Evolutionary conservation across 2,329 filamentous ascomycete species (phyloP).

Genomic region (Epichloe glyceriae): DNA sequence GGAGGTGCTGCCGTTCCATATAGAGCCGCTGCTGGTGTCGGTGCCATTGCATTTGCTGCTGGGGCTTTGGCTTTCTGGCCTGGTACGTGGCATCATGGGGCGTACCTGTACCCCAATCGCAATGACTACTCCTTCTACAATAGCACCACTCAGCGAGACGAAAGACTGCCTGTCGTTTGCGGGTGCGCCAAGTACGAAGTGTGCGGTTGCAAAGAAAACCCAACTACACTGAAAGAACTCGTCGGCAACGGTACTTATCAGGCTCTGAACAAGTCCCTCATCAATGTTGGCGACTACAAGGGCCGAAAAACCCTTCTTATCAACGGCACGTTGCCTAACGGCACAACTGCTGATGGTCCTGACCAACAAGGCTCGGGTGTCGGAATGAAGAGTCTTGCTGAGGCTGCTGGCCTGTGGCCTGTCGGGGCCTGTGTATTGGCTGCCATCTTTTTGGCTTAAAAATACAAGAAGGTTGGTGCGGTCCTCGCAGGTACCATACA

Average conservation of each 20-base stretch:
- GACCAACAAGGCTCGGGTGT: constrained; percentile 18
- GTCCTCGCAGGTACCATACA: neutral
- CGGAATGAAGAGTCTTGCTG: constrained; percentile 19
- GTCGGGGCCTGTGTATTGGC: constrained; percentile 29
- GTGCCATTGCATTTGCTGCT: constrained; percentile 37
- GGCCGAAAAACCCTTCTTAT: constrained; percentile 46
- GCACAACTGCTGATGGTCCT: constrained; percentile 35
- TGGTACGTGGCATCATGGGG: constrained; percentile 50
- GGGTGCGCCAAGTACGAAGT: constrained; percentile 36
- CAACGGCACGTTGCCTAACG: constrained; percentile 64
- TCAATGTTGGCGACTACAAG: constrained; percentile 38
- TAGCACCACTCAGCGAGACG: constrained; percentile 27
- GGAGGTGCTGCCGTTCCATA: constrained; percentile 54
- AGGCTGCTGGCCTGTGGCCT: constrained; percentile 37
- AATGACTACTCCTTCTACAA: constrained; percentile 37
- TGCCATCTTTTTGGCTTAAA: constrained; percentile 30
- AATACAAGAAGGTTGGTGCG: neutral
- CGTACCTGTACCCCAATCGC: constrained; percentile 42
- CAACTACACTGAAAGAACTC: constrained; percentile 40
- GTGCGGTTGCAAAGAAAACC: constrained; percentile 60
- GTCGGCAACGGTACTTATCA: constrained; percentile 52
- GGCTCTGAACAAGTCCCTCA: constrained; percentile 45
- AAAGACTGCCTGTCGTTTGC: constrained; percentile 24
- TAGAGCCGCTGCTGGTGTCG: constrained; percentile 34
- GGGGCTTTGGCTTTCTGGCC: constrained; percentile 45